phyloP scores from a whole-genome alignment of 2,329 filamentous ascomycete species.

The Aspergillus proliferans region DNA sequence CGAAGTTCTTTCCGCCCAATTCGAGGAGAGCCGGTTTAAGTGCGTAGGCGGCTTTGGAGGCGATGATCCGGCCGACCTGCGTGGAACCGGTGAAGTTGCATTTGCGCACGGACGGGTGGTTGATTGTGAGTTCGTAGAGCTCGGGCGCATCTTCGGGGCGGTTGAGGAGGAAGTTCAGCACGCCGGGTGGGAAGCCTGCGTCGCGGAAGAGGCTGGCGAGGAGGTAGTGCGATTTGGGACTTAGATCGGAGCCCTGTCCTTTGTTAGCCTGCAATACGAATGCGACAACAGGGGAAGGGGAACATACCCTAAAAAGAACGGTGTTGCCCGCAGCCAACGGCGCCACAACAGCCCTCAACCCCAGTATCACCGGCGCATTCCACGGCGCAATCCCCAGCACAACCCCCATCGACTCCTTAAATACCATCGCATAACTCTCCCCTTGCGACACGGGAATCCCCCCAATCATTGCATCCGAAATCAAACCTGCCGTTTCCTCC shows the following conservation, averaged over 20 bases:
- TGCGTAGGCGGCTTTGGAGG: constrained; percentile 28
- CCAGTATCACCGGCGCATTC: constrained; percentile 48
- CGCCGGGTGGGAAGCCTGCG: constrained; percentile 39
- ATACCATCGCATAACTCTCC: constrained; percentile 52
- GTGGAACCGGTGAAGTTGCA: constrained; percentile 44
- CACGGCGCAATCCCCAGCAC: constrained; percentile 70
- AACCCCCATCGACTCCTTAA: constrained; percentile 68
- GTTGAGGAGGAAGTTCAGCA: constrained; percentile 35
- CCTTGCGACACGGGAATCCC: constrained; percentile 23
- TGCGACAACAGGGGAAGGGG: neutral
- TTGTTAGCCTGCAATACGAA: constrained; percentile 4
- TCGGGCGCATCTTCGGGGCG: constrained; percentile 27
- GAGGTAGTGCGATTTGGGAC: constrained; percentile 53
- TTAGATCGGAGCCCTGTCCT: constrained; percentile 49
- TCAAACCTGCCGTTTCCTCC: neutral
- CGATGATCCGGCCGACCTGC: constrained; percentile 38
- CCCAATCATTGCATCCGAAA: neutral
- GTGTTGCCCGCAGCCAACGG: constrained; percentile 64
- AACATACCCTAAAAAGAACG: constrained; percentile 52
- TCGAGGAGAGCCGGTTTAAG: constrained; percentile 45
- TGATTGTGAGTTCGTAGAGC: constrained; percentile 33
- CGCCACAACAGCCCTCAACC: constrained; percentile 43
- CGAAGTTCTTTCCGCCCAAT: constrained; percentile 42
- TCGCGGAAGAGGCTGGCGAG: constrained; percentile 35
- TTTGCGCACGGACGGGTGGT: constrained; percentile 33